Evolutionary conservation across 1,284 basidiomycete genomes (phyloP), one percentile per base, ranked within the genome.

Genomic region (Cutaneotrichosporon sp.): DNA sequence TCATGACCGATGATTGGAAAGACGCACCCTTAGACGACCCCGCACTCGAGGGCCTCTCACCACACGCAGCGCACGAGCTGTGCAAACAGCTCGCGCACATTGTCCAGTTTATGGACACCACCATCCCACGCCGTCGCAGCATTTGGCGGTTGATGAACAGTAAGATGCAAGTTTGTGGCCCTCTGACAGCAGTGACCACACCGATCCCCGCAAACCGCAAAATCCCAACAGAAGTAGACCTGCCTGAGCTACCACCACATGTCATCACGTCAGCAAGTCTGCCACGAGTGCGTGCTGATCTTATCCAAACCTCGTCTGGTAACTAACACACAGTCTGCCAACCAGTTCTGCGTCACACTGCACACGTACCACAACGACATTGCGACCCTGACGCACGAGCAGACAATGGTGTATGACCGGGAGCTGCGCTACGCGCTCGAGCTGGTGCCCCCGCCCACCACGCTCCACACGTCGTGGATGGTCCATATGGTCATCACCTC

Each of bases 81-180:
- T 48, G 46, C 43, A 57, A 53, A 39, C 52, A 52, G 29, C 45
- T 63, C 4, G 51, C 49, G 5, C 55, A 59, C 27, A 45, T 51
- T 43, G n/a, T 57, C 7, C 43, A 38, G 3, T 59, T 61, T 11
- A 25, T 59, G 27, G 61, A 63, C 41, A 59, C 59, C 14, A 57
- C 57, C 4, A 61, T 59, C 8, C 46, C 37, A 14, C 52, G 48
- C 12, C 49, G 61, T 2, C 34, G 46, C 12, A 49, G 53, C 6
- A 19, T 59, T n/a, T 61, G 59, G 51, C 38, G 61, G 12, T n/a
- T 60, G 41, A 33, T 24, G 22, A 31, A 50, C n/a, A 32, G 47
- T 46, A 11, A 10, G 42, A n/a, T n/a, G n/a, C n/a, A n/a, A n/a
- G n/a, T n/a, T n/a, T n/a, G n/a, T n/a, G n/a, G n/a, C n/a, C n/a